phyloP scores from a whole-genome alignment of 306 rosid genomes.

The Cucurbita argyrosperma region DNA sequence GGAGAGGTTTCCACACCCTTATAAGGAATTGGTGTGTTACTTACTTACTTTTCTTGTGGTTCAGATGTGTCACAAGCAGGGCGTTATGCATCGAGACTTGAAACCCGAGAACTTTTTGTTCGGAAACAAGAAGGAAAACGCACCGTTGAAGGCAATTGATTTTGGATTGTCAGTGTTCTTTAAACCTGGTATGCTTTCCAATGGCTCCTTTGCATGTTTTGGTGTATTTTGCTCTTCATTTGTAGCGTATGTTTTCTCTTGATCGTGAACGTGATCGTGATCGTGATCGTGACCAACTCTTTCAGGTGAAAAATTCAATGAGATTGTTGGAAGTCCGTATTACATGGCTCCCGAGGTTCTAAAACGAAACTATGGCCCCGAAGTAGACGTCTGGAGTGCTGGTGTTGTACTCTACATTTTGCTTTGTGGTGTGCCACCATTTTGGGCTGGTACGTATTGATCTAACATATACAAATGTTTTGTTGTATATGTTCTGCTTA shows the following conservation, averaged over 20 bases:
- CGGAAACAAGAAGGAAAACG: conserved; percentile 75
- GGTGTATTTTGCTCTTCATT: neutral
- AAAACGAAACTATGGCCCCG: conserved; percentile 72
- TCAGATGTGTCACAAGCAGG: conserved; percentile 87
- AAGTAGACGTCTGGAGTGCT: conserved; percentile 96
- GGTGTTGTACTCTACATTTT: conserved; percentile 92
- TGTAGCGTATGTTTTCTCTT: neutral
- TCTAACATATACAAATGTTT: neutral
- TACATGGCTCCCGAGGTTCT: conserved; percentile 99
- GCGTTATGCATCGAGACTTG: conserved; percentile 91
- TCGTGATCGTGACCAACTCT: conserved; percentile 1
- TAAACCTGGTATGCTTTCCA: conserved; percentile 52
- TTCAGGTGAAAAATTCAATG: conserved; percentile 65
- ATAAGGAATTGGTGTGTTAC: neutral
- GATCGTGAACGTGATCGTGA: neutral
- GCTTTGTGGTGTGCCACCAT: conserved; percentile 95
- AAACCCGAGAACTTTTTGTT: conserved; percentile 96
- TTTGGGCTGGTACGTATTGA: conserved; percentile 89
- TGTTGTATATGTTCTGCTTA: neutral
- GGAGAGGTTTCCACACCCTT: too few species aligned
- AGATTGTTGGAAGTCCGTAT: conserved; percentile 97
- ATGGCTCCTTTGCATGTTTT: neutral
- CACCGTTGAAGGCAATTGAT: conserved; percentile 77
- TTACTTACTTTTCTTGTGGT: conserved; percentile 2
- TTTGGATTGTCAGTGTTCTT: conserved; percentile 90